phyloP scores from a whole-genome alignment of 2,329 filamentous ascomycete genomes.

The Paecilomyces fulvus region DNA sequence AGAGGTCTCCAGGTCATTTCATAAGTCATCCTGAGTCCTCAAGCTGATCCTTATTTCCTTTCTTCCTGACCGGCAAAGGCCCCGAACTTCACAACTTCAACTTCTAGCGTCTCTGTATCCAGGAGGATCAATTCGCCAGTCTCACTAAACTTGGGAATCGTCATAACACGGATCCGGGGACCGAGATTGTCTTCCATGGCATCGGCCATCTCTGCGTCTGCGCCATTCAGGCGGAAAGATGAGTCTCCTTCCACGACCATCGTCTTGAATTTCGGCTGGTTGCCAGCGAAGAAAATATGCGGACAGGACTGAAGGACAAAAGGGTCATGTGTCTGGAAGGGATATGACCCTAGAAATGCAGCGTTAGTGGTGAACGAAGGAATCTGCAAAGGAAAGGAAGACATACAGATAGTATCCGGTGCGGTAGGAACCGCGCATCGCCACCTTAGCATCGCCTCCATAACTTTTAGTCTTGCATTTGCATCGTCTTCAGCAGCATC shows the following conservation, averaged over 20 bases:
- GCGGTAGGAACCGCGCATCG: constrained; percentile 85
- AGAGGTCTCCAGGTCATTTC: neutral
- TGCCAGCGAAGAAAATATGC: constrained; percentile 84
- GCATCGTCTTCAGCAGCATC: constrained; percentile 34
- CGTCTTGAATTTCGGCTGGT: constrained; percentile 70
- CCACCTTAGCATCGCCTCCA: constrained; percentile 93
- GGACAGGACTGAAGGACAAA: constrained; percentile 80
- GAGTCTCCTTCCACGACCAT: constrained; percentile 52
- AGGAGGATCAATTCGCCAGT: constrained; percentile 74
- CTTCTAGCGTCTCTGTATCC: constrained; percentile 76
- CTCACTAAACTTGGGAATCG: constrained; percentile 71
- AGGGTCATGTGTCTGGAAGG: constrained; percentile 87
- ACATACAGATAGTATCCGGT: constrained; percentile 86
- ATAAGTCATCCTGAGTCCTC: neutral
- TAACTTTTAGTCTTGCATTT: constrained; percentile 71
- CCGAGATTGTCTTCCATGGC: constrained; percentile 44
- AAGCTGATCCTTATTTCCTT: constrained; percentile 17
- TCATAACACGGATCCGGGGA: constrained; percentile 67
- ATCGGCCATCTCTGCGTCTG: constrained; percentile 26
- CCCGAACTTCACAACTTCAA: constrained; percentile 58
- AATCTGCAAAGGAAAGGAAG: neutral
- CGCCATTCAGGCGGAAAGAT: constrained; percentile 22
- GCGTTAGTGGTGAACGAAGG: constrained; percentile 6
- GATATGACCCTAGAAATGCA: constrained; percentile 66
- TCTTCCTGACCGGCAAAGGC: constrained; percentile 29